A percentile compares a stretch with the other conserved stretches of the same genome.
phyloP scores from a whole-genome alignment of 1,139 yeast genomes.

The Tardiomyces depauwii region DNA sequence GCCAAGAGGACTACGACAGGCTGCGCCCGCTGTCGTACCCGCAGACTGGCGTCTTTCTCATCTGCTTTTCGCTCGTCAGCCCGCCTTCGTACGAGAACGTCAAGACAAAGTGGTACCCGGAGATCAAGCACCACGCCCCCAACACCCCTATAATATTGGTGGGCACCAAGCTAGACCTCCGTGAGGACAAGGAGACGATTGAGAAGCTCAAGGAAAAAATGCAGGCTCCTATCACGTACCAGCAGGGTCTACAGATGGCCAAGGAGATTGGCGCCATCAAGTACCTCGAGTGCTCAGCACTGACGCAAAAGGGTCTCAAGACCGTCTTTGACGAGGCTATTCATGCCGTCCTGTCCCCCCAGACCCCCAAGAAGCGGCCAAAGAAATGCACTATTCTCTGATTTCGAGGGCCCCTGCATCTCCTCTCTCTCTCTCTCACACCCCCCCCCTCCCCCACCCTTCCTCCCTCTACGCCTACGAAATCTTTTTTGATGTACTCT shows the following conservation, averaged over 20 bases:
- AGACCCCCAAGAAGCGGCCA: conserved; percentile 25
- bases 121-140: conserved; percentile 77
- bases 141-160: conserved; percentile 67
- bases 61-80: conserved; percentile 78
- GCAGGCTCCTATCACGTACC: conserved; percentile 46
- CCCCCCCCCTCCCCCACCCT: too few species aligned
- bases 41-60: conserved; percentile 79
- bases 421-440: too few species aligned
- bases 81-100: conserved; percentile 77
- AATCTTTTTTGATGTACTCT: conserved; percentile 3
- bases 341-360: conserved; percentile 55
- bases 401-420: too few species aligned
- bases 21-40: conserved; percentile 82
- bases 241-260: conserved; percentile 60
- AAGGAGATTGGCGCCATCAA: conserved; percentile 57
- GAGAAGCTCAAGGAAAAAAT: conserved; percentile 58
- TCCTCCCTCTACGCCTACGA: neutral
- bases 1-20: conserved; percentile 42
- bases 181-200: conserved; percentile 68
- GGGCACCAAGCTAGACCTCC: conserved; percentile 78
- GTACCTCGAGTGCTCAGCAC: conserved; percentile 89
- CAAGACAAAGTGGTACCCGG: conserved; percentile 68
- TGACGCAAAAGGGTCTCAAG: conserved; percentile 69
- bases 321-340: conserved; percentile 78
- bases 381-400: conserved; percentile 61